phyloP scores from a whole-genome alignment of 1,284 basidiomycete genomes.

The Ganoderma boninense region DNA sequence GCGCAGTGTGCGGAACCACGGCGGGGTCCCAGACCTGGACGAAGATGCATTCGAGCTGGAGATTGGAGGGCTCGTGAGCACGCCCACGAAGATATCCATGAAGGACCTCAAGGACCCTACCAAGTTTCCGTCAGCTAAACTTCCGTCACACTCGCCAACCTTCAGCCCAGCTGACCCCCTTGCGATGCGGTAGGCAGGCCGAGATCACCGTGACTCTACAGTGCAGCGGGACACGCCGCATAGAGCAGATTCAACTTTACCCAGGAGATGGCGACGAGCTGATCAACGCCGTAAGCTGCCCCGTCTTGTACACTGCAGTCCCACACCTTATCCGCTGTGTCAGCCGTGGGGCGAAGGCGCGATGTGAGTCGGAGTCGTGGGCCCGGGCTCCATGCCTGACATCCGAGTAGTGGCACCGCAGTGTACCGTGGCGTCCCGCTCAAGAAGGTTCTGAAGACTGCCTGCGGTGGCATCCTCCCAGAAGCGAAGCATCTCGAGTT shows the following conservation, averaged over 20 bases:
- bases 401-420: slow-evolving; percentile 37
- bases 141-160: not conserved
- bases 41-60: slow-evolving; percentile 54
- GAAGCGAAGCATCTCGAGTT: slow-evolving; percentile 63
- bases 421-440: slow-evolving; percentile 58
- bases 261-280: slow-evolving; percentile 68
- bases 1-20: slow-evolving; percentile 56
- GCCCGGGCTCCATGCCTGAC: not conserved
- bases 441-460: slow-evolving; percentile 61
- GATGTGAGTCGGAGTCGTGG: slow-evolving; percentile 47
- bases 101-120: slow-evolving; percentile 55
- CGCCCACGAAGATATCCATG: slow-evolving; percentile 51
- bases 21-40: slow-evolving; percentile 56
- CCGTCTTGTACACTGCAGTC: not conserved
- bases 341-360: slow-evolving; percentile 63
- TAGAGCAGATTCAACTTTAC: slow-evolving; percentile 62
- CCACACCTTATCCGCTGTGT: not conserved
- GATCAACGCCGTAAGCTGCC: slow-evolving; percentile 49
- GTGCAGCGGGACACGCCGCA: slow-evolving; percentile 61
- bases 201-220: slow-evolving; percentile 63
- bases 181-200: slow-evolving; percentile 45
- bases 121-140: slow-evolving; percentile 52
- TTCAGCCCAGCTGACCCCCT: not conserved
- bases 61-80: slow-evolving; percentile 58
- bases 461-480: slow-evolving; percentile 58